Conservation (phyloP, 2,329 filamentous ascomycete genomes). For the Gremmenia infestans region DNA sequence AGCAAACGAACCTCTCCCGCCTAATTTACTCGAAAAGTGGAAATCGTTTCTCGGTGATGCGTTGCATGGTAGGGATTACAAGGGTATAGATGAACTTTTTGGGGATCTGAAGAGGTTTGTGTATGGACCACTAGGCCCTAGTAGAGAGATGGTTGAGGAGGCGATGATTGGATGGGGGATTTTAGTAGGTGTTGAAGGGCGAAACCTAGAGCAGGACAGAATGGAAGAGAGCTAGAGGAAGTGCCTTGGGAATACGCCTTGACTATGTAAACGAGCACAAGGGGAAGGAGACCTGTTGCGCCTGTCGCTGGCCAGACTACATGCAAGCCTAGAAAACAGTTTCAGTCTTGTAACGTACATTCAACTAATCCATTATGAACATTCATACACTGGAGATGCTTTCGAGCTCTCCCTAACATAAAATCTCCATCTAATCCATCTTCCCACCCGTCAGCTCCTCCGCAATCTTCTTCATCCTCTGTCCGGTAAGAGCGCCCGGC, state of each 20-base stretch:
- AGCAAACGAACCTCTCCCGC: not conserved
- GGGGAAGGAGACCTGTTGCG: no score
- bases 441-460: slow-evolving; percentile 66
- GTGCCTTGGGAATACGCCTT: not conserved
- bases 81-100: not conserved
- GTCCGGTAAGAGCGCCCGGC: slow-evolving; percentile 40
- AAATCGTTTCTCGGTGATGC: not conserved
- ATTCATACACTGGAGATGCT: slow-evolving; percentile 12
- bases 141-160: not conserved
- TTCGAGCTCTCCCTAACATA: not conserved
- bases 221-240: not conserved
- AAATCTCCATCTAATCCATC: slow-evolving; percentile 33
- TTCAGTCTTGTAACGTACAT: no score
- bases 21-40: not conserved
- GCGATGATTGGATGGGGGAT: not conserved
- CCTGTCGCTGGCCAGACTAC: no score
- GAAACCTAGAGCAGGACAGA: not conserved
- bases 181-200: not conserved
- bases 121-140: not conserved
- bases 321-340: not conserved
- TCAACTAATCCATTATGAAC: not conserved
- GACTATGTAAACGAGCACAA: not conserved
- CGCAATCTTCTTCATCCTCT: slow-evolving; percentile 58
- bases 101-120: not conserved
- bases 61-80: not conserved